Conservation (phyloP, 345 rosid genomes). For the Citrus hindsii region DNA sequence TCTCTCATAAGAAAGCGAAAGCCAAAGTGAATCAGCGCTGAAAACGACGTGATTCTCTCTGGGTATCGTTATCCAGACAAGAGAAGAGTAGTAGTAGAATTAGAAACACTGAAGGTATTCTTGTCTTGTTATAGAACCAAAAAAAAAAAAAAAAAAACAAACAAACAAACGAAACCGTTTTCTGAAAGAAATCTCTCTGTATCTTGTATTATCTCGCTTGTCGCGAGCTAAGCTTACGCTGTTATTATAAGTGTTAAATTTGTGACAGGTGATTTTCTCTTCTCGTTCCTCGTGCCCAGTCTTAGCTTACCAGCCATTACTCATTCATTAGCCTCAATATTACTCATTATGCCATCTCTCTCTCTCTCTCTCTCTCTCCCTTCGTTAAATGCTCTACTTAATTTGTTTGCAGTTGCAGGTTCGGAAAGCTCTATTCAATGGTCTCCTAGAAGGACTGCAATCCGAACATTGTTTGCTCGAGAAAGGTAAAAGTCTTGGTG, state of each 20-base stretch:
- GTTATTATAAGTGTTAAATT: background rate
- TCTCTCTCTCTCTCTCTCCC: no score
- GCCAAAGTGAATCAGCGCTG: background rate
- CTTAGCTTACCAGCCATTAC: background rate
- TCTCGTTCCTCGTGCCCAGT: slow-evolving; percentile 21
- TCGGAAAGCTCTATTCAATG: background rate
- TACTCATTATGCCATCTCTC: background rate
- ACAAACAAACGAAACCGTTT: no score
- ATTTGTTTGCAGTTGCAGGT: background rate
- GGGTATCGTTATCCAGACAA: background rate
- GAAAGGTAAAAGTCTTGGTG: slow-evolving; percentile 4
- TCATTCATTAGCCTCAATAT: background rate
- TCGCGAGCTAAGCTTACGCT: no score
- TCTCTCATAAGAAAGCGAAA: background rate
- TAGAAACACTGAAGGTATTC: background rate
- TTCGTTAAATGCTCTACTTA: slow-evolving; percentile 14
- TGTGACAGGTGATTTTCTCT: background rate
- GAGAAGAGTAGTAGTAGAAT: background rate
- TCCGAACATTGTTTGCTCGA: background rate
- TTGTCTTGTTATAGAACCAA: background rate
- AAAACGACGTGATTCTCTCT: slow-evolving; percentile 8
- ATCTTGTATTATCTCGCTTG: no score
- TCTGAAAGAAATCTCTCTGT: background rate
- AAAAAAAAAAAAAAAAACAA: no score
- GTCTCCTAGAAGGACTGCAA: background rate